Base-by-base conservation (phyloP, 306 rosid species). In the Rubus idaeus region DNA sequence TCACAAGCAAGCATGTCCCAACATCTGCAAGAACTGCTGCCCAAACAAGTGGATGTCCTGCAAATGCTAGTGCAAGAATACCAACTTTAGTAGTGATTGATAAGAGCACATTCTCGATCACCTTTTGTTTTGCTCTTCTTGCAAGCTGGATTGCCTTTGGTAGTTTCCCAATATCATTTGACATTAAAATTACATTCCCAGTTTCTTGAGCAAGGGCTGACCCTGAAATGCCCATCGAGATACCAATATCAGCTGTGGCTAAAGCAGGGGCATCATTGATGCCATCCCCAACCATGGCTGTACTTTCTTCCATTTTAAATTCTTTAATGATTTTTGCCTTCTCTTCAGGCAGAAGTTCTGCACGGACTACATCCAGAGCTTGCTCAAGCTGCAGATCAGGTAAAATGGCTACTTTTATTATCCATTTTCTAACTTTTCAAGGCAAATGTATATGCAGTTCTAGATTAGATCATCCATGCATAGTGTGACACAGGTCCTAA, bases 21-120 rank as follows among this genome's bases (percentile, higher is more conserved):
- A 90, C 97, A 83, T 96, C 99, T 12, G 97, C 98, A 50, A 92
- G 91, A 85, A 96, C 99, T 65, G 99, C 99, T n/a, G 98, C 99
- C 98, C 99, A 92, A 66, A 96, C 89, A 53, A 92, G 85, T 18
- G 99, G 99, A 79, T 92, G 88, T 40, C 99, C 99, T n/a, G 81
- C 91, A 74, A 96, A 68, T 74, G 92, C 97, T 71, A 96, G 86
- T 20, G 87, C 94, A 11, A 96, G 76, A 47, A 96, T 88, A 0
- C 85, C 89, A 8, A 37, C 80, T 86, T 93, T 96, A 8, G 94
- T 86, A 68, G 74, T 64, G 61, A 92, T 77, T 0, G 99, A 88
- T 65, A 96, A 74, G 66, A 89, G 0, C 52, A 96, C 85, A 68
- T 96, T 96, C 71, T 88, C 81, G 1, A 88, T 42, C 65, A 92